Evolutionary conservation across 2,329 filamentous ascomycete species (phyloP).

Genomic region (Colletotrichum gigasporum): DNA sequence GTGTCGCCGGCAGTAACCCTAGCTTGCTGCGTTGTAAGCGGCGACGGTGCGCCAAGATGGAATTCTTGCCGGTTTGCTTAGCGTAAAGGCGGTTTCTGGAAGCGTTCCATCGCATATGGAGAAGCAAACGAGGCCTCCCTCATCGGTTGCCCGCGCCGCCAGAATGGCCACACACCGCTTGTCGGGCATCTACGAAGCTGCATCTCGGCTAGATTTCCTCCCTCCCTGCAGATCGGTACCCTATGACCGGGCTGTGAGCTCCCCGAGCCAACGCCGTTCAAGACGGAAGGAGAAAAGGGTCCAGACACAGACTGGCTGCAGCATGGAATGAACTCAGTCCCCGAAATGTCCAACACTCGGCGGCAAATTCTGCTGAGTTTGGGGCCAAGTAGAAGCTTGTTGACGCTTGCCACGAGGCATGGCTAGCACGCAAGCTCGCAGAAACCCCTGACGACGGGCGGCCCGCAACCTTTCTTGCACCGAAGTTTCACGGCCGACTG

Average conservation of each 20-base stretch:
- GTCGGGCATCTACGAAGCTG: too few species aligned
- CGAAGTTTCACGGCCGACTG: not conserved
- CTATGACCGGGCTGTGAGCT: too few species aligned
- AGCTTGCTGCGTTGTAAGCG: not conserved
- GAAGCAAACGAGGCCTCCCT: too few species aligned
- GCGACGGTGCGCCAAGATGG: not conserved
- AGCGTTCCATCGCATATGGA: not conserved
- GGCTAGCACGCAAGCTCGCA: not conserved
- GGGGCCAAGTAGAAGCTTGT: not conserved
- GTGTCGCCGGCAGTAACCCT: not conserved
- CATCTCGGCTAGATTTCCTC: too few species aligned
- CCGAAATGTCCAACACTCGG: not conserved
- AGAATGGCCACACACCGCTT: too few species aligned
- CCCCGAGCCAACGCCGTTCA: too few species aligned
- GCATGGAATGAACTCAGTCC: too few species aligned
- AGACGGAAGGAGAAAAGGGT: too few species aligned
- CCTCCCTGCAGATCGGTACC: too few species aligned
- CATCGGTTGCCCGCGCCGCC: too few species aligned
- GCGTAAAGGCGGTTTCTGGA: slow-evolving; percentile 4
- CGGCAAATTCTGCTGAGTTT: too few species aligned
- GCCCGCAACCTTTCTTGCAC: not conserved
- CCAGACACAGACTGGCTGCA: too few species aligned
- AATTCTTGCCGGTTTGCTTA: not conserved
- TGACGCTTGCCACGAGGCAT: not conserved
- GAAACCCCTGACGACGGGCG: not conserved